Evolutionary conservation across 2,329 filamentous ascomycete genomes (phyloP).

Genomic region (Ophiosphaerella herpotricha): DNA sequence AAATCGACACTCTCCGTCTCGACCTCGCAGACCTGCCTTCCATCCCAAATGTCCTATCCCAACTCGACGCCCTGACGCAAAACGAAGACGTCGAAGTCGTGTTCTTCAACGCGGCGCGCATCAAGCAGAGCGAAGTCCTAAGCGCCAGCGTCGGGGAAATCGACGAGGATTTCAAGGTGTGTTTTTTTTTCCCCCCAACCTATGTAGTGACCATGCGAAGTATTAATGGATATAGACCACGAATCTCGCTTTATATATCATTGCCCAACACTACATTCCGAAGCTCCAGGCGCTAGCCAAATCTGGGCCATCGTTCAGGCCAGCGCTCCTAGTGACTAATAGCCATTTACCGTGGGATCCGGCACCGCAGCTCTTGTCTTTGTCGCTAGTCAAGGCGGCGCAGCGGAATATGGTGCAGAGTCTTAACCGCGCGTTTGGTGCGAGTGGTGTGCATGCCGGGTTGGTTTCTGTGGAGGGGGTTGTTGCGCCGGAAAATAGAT

Average conservation of each 20-base stretch:
- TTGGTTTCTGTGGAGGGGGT: slow-evolving; percentile 54
- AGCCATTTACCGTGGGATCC: slow-evolving; percentile 55
- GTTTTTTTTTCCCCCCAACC: not conserved
- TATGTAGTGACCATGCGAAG: not conserved
- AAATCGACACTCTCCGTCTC: slow-evolving; percentile 51
- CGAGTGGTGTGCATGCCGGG: slow-evolving; percentile 53
- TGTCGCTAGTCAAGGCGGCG: slow-evolving; percentile 58
- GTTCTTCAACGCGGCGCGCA: slow-evolving; percentile 59
- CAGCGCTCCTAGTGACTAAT: slow-evolving; percentile 56
- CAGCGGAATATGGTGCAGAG: slow-evolving; percentile 57
- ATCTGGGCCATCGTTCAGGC: slow-evolving; percentile 40
- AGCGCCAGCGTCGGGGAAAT: slow-evolving; percentile 52
- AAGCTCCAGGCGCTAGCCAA: slow-evolving; percentile 41
- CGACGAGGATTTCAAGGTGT: slow-evolving; percentile 56
- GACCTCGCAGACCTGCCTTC: slow-evolving; percentile 51
- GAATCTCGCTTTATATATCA: slow-evolving; percentile 54
- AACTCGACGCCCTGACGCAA: slow-evolving; percentile 44
- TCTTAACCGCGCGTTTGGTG: slow-evolving; percentile 48
- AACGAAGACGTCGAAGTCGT: slow-evolving; percentile 52
- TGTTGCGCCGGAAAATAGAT: slow-evolving; percentile 48
- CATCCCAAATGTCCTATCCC: slow-evolving; percentile 46
- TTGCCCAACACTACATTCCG: slow-evolving; percentile 56
- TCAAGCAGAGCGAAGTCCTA: slow-evolving; percentile 51
- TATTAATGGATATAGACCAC: slow-evolving; percentile 45
- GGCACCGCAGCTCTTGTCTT: slow-evolving; percentile 52